Conservation (phyloP, 768 basidiomycete species). For the Pisolithus tinctorius region DNA sequence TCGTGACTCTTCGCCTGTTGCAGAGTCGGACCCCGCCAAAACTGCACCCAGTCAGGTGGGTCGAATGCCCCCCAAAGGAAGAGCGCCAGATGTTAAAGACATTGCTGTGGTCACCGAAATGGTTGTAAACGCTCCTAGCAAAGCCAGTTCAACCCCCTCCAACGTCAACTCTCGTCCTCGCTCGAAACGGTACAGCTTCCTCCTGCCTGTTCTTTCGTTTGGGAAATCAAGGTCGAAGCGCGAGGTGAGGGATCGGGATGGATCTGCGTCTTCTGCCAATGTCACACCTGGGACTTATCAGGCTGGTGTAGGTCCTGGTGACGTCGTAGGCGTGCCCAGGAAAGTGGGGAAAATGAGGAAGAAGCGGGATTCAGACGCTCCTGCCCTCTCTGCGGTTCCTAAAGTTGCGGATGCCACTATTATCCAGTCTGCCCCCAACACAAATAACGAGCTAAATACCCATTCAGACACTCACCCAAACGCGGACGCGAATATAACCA, state of each 20-base stretch:
- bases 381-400: not conserved
- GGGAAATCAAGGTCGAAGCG: not conserved
- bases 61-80: not conserved
- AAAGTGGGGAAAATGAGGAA: not conserved
- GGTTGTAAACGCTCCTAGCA: not conserved
- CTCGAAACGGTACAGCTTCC: not conserved
- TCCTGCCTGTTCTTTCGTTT: not conserved
- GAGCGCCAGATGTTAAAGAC: not conserved
- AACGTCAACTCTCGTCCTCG: not conserved
- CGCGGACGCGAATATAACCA: not conserved
- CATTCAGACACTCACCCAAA: not conserved
- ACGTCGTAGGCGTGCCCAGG: not conserved
- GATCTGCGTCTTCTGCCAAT: slow-evolving; percentile 12
- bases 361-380: not conserved
- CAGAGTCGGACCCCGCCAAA: not conserved
- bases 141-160: not conserved
- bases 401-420: not conserved
- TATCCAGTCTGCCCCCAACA: not conserved
- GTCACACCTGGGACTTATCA: slow-evolving; percentile 13
- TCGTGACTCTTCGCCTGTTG: not conserved
- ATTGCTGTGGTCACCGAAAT: not conserved
- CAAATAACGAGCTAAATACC: not conserved
- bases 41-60: not conserved
- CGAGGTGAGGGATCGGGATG: not conserved
- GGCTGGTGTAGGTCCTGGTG: not conserved